Base-by-base conservation (phyloP, 2,329 filamentous ascomycete genomes). In the Penicillium sp. region DNA sequence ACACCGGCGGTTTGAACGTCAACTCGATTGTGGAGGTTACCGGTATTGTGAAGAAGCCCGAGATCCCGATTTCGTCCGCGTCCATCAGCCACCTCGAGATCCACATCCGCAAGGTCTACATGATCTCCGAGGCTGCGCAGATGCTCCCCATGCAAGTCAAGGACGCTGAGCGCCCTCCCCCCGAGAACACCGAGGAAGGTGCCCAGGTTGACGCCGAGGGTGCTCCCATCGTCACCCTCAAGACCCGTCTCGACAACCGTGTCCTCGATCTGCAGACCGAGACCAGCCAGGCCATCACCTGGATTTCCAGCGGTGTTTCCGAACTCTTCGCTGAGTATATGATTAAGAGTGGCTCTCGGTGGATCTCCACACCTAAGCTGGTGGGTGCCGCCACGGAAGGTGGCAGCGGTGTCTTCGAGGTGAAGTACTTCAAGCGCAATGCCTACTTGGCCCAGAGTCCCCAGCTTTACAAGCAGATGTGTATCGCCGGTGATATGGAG, bases 381-480 rank as follows among this genome's bases (percentile, higher is more conserved):
- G 90, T 96, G 53, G 92, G 89, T 48, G 89, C 93, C 14, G 89
- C 94, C 5, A 94, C 91, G 4, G 94, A 99, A 78, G 93, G 94
- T 67, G 94, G 94, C 62, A 87, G 87, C 64, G 95, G 93, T 71
- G 93, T 97, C 39, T 97, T 99, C 75, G 83, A 88, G 66, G 81
- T 97, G 65, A 87, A 88, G 42, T 97, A 97, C 78, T 97, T 97
- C 74, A 90, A 89, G 64, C 85, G 88, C 69, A 85, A 88, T 62
- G 93, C 91, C 26, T 87, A 82, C 69, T 77, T 88, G 39, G 84
- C 85, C 2, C 85, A 88, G 66, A 84, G 81, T 38, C 85, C 85
- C 8, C 85, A 88, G 66, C 76, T 88, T 60, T 84, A 85, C 76
- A 88, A 88, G 77, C 85, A 88, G 68, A 87, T 87, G 83, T 80